Evolutionary conservation across 495 filamentous ascomycete species (phyloP), one percentile per base, ranked within the genome.

Genomic region (Aspergillus haitiensis): DNA sequence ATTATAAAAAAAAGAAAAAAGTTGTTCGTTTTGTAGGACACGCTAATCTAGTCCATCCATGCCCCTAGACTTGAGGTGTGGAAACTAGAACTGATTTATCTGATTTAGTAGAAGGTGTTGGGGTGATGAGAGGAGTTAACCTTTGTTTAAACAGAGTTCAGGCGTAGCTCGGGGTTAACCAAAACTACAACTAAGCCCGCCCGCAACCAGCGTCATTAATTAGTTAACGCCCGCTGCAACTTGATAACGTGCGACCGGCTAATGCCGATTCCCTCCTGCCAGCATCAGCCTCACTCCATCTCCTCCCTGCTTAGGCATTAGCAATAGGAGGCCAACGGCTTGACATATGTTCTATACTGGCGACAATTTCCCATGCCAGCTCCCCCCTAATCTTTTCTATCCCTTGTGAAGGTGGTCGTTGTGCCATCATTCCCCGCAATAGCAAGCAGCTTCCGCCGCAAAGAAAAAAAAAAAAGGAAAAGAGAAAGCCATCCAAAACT

Each of bases 121-220:
- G 21, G 21, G 21, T 27, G 21, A 27, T 27, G 21, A 27, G 21
- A 27, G 3, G 21, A 27, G 21, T 40, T 4, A 4, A 2, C 13
- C 13, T 13, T 13, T 40, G 37, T 40, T 40, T 42, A n/a, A n/a
- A n/a, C n/a, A n/a, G 39, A 15, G 39, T 42, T 42, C 39, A 9
- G 39, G 39, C 8, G 42, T 34, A 47, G 46, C n/a, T 11, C 56
- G 56, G 49, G 52, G 48, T 52, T 59, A 59, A 52, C 47, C 6
- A 18, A 37, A 9, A 45, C n/a, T 31, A 51, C 21, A 27, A 1
- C 21, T 27, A 27, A 27, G 21, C 21, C 21, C 21, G 35, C 47
- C 56, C 56, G 48, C 56, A 52, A 36, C 35, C 21, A 59, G 56
- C 49, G 56, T 59, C 56, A 52, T 44, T 58, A 42, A 27, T 27